Evolutionary conservation across 2,329 filamentous ascomycete species (phyloP).

Genomic region (Paracamarosporium sp.): DNA sequence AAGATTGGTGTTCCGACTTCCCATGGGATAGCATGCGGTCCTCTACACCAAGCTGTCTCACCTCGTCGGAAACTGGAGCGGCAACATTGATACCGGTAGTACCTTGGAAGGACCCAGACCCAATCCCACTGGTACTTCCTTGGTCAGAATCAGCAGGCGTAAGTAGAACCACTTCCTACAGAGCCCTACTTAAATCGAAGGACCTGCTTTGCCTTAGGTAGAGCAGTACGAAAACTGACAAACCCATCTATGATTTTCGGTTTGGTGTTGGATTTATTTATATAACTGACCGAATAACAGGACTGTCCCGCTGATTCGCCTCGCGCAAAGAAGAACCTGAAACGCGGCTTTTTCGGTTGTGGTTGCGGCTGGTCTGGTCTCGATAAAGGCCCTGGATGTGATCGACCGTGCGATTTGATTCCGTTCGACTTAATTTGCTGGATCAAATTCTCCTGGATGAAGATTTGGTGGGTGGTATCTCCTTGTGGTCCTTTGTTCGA

Average conservation of each 20-base stretch:
- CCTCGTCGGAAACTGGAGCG: neutral
- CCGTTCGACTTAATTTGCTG: neutral
- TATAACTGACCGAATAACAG: too few species aligned
- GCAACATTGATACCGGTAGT: too few species aligned
- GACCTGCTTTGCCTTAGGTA: too few species aligned
- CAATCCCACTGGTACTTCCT: too few species aligned
- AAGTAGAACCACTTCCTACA: too few species aligned
- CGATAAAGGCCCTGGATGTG: neutral
- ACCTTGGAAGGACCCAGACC: too few species aligned
- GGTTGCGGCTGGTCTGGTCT: neutral
- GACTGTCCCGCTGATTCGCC: neutral
- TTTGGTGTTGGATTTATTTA: too few species aligned
- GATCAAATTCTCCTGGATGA: neutral
- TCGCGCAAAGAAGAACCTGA: neutral
- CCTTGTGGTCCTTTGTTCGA: neutral
- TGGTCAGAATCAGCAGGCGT: too few species aligned
- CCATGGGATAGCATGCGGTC: constrained; percentile 4
- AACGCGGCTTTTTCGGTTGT: neutral
- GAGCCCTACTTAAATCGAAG: too few species aligned
- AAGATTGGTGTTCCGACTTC: constrained; percentile 10
- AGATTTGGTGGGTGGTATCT: neutral
- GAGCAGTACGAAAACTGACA: too few species aligned
- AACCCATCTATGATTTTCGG: too few species aligned
- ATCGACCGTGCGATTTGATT: neutral
- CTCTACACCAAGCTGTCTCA: neutral